A percentile compares a stretch with the other conserved stretches of the same genome.
phyloP scores from a whole-genome alignment of 345 rosid species.

The Dipteronia sinensis region DNA sequence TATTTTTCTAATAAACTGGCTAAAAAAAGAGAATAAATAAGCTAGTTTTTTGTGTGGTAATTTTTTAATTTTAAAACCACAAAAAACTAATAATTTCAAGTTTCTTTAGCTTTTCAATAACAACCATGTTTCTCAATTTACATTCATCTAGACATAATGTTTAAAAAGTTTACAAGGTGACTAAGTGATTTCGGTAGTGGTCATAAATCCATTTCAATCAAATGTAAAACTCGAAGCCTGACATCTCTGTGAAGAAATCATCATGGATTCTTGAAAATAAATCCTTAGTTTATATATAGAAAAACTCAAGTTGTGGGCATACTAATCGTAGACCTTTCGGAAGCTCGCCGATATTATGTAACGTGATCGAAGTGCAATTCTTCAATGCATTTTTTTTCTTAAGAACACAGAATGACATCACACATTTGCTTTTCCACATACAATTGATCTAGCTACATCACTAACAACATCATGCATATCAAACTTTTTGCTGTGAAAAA shows the following conservation, averaged over 20 bases:
- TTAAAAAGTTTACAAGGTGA: neutral
- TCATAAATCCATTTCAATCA: neutral
- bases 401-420: neutral
- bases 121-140: neutral
- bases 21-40: too few species aligned
- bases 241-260: conserved; percentile 12
- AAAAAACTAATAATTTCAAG: conserved; percentile 23
- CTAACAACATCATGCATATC: conserved; percentile 26
- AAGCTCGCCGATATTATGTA: neutral
- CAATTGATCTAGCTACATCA: conserved; percentile 17
- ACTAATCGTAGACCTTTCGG: neutral
- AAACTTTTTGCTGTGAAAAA: neutral
- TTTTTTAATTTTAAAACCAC: neutral
- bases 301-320: neutral
- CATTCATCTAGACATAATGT: conserved; percentile 18
- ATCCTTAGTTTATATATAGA: neutral
- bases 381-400: neutral
- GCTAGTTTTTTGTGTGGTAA: too few species aligned
- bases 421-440: neutral
- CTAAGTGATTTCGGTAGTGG: conserved; percentile 16
- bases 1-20: too few species aligned
- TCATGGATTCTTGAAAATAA: neutral
- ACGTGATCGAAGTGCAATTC: neutral
- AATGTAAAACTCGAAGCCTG: conserved; percentile 26
- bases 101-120: conserved; percentile 5